These are phyloP conservation scores for Sporothrix brasiliensis DNA, from an alignment of 2,329 filamentous ascomycete genomes.

Conservation along the genomic window DNA sequence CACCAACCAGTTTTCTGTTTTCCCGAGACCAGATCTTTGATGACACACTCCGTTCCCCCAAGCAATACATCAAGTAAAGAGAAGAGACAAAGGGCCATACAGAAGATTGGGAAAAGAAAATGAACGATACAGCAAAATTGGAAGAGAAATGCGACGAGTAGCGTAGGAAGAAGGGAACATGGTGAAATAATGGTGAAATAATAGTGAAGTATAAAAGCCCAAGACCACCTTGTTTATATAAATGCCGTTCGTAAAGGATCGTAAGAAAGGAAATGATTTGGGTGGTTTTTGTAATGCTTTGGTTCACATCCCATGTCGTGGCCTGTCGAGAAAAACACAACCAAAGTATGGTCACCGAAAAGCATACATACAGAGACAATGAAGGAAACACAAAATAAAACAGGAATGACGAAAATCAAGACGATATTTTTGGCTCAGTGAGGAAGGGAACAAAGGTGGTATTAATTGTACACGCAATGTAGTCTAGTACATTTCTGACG, in stretches of 20 bases:
- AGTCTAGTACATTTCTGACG: constrained; percentile 40
- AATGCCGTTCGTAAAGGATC: constrained; percentile 56
- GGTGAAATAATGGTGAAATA: constrained; percentile 23
- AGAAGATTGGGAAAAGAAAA: constrained; percentile 8
- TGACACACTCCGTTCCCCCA: constrained; percentile 3
- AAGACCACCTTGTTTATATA: constrained; percentile 38
- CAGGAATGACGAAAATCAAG: not conserved
- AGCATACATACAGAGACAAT: constrained; percentile 8
- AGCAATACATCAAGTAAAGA: constrained; percentile 8
- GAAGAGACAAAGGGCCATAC: constrained; percentile 2
- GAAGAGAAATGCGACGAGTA: constrained; percentile 19
- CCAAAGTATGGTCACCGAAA: not conserved
- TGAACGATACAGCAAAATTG: constrained; percentile 9
- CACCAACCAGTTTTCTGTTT: not conserved
- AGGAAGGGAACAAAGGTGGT: constrained; percentile 26
- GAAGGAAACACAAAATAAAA: constrained; percentile 10
- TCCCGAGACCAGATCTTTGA: constrained; percentile 24
- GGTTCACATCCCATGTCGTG: not conserved
- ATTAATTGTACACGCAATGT: constrained; percentile 31
- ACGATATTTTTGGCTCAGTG: not conserved
- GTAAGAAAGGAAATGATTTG: constrained; percentile 51
- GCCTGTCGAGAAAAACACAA: not conserved
- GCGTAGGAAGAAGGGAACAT: not conserved
- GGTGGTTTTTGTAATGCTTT: constrained; percentile 4
- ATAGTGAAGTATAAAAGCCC: constrained; percentile 32